Evolutionary conservation across 2,329 filamentous ascomycete species (phyloP).

Genomic region (Stromatinia cepivora): DNA sequence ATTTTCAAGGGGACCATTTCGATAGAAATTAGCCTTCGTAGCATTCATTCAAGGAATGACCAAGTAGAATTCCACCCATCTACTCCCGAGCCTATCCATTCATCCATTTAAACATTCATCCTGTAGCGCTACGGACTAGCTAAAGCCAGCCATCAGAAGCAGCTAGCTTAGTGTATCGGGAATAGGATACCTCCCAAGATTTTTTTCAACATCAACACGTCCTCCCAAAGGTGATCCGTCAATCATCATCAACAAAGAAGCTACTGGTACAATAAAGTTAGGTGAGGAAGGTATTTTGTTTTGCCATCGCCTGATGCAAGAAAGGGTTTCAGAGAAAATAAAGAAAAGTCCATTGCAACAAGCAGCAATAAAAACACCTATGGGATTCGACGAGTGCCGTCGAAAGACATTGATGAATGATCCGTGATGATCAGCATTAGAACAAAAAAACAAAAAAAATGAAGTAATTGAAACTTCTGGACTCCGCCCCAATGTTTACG

Average conservation of each 20-base stretch:
- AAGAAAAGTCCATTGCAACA: neutral
- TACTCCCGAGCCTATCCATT: neutral
- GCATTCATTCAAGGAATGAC: constrained; percentile 3
- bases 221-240: constrained; percentile 10
- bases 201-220: constrained; percentile 1
- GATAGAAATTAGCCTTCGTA: neutral
- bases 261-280: constrained; percentile 20
- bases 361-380: constrained; percentile 5
- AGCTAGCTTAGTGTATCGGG: neutral
- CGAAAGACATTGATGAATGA: neutral
- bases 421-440: neutral
- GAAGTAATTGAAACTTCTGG: constrained; percentile 13
- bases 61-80: neutral
- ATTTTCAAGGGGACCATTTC: neutral
- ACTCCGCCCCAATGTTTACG: constrained; percentile 22
- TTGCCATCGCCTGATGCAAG: constrained; percentile 15
- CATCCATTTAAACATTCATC: neutral
- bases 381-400: neutral
- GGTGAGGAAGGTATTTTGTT: neutral
- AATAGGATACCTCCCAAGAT: neutral
- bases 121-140: neutral
- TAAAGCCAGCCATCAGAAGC: constrained; percentile 3
- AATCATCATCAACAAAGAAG: constrained; percentile 17
- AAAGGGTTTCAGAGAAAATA: constrained; percentile 3
- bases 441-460: constrained; percentile 5